A percentile compares a stretch with the other conserved stretches of the same genome.
These are phyloP conservation scores for Physcomitrellopsis africana DNA, from an alignment of 225 moss, liverwort and hornwort genomes.

Conservation along the genomic window DNA sequence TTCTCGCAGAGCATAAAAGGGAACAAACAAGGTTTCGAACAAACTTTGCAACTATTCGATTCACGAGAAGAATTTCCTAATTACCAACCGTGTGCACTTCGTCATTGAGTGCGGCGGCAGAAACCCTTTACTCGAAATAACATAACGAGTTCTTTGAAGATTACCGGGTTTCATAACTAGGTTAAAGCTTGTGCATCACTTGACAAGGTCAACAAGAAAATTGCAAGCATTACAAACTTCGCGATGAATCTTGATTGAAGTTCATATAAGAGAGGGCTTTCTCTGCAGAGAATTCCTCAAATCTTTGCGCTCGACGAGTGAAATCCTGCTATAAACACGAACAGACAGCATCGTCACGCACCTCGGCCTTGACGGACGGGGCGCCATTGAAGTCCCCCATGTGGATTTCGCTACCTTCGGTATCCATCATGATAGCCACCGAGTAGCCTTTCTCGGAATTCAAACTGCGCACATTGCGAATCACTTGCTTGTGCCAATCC, in stretches of 20 bases:
- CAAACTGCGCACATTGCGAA: conserved; percentile 74
- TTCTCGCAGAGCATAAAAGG: not conserved
- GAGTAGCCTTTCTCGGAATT: conserved; percentile 92
- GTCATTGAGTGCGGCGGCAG: too few species aligned
- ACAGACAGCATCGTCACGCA: conserved; percentile 13
- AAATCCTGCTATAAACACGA: not conserved
- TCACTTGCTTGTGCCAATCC: conserved; percentile 86
- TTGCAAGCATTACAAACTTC: too few species aligned
- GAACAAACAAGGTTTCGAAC: not conserved
- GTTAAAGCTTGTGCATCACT: too few species aligned
- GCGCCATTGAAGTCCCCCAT: conserved; percentile 86
- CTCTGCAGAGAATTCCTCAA: not conserved
- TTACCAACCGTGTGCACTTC: not conserved
- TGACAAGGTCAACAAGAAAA: too few species aligned
- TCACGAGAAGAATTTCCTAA: not conserved
- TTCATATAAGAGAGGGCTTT: not conserved
- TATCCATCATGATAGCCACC: conserved; percentile 97
- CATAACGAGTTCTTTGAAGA: not conserved
- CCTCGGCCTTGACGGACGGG: conserved; percentile 82
- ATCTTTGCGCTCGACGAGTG: not conserved
- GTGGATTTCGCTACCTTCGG: conserved; percentile 98
- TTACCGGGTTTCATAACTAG: too few species aligned
- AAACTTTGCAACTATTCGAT: not conserved
- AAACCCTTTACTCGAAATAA: too few species aligned
- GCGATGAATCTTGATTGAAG: too few species aligned